Evolutionary conservation across 495 filamentous ascomycete genomes (phyloP).

Genomic region (Thozetella sp.): DNA sequence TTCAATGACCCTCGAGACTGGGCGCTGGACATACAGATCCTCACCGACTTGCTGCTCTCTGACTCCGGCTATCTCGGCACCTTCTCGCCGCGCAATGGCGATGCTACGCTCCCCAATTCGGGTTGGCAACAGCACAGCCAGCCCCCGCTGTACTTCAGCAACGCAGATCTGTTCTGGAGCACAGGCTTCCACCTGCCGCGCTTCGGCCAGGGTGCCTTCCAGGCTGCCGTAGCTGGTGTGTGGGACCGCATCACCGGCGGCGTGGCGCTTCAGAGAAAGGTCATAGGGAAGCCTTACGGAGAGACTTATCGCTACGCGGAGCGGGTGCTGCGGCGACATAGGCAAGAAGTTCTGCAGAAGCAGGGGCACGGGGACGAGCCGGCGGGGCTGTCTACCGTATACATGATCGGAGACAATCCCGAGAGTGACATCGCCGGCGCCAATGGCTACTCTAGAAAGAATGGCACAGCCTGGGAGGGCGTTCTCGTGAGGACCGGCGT

Average conservation of each 20-base stretch:
- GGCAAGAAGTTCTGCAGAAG: conserved; percentile 44
- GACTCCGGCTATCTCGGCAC: conserved; percentile 76
- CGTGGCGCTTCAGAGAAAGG: conserved; percentile 56
- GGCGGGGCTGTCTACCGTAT: conserved; percentile 64
- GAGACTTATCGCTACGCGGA: conserved; percentile 87
- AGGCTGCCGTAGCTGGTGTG: conserved; percentile 74
- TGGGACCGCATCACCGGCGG: conserved; percentile 76
- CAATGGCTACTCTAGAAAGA: conserved; percentile 68
- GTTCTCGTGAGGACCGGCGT: conserved; percentile 88
- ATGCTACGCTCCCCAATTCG: conserved; percentile 64
- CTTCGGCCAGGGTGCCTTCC: conserved; percentile 92
- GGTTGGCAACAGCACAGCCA: conserved; percentile 81
- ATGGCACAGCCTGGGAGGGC: conserved; percentile 74
- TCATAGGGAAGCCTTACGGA: conserved; percentile 83
- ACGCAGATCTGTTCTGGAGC: conserved; percentile 90
- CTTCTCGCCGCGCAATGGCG: conserved; percentile 60
- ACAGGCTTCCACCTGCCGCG: conserved; percentile 81
- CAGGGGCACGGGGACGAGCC: conserved; percentile 15
- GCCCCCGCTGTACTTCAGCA: conserved; percentile 79
- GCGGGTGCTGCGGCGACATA: conserved; percentile 62
- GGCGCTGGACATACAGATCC: conserved; percentile 83
- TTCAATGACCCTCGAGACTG: conserved; percentile 94
- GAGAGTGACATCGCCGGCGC: conserved; percentile 91
- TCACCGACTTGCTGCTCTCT: conserved; percentile 81
- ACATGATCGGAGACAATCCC: conserved; percentile 98